Evolutionary conservation across 495 filamentous ascomycete species (phyloP).

Genomic region (Umbilicaria muhlenbergii): DNA sequence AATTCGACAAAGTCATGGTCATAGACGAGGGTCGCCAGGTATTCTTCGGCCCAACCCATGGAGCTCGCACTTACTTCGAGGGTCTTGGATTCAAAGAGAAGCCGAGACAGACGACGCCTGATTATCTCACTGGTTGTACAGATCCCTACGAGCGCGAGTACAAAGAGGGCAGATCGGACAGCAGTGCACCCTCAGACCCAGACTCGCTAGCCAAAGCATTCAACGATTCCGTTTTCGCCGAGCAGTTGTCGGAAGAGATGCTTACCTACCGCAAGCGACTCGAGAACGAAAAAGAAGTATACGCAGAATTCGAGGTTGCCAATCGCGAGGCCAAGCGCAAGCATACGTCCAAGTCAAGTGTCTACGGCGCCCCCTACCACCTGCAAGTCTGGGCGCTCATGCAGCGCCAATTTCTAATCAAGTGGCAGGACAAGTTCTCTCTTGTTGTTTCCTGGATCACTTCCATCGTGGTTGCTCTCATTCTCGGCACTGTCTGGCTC

Average conservation of each 20-base stretch:
- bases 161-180: slow-evolving; percentile 37
- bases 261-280: slow-evolving; percentile 42
- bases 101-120: slow-evolving; percentile 70
- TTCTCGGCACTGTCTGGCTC: slow-evolving; percentile 66
- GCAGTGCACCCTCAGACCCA: slow-evolving; percentile 51
- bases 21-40: slow-evolving; percentile 67
- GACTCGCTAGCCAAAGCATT: slow-evolving; percentile 52
- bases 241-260: slow-evolving; percentile 50
- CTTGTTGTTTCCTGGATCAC: slow-evolving; percentile 64
- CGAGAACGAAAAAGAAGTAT: slow-evolving; percentile 41
- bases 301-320: slow-evolving; percentile 64
- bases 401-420: slow-evolving; percentile 69
- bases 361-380: slow-evolving; percentile 65
- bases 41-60: slow-evolving; percentile 57
- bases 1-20: slow-evolving; percentile 79
- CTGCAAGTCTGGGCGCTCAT: slow-evolving; percentile 70
- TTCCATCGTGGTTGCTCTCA: slow-evolving; percentile 31
- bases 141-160: slow-evolving; percentile 73
- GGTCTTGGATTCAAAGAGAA: slow-evolving; percentile 62
- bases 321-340: slow-evolving; percentile 63
- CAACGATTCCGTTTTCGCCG: slow-evolving; percentile 40
- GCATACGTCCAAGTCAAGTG: slow-evolving; percentile 46
- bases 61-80: slow-evolving; percentile 68
- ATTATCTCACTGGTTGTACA: slow-evolving; percentile 75
- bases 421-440: slow-evolving; percentile 69